Percentiles rank a stretch among this genome's conserved stretches.
Evolutionary conservation across 768 basidiomycete genomes (phyloP).

Genomic region (Epithele typhae): DNA sequence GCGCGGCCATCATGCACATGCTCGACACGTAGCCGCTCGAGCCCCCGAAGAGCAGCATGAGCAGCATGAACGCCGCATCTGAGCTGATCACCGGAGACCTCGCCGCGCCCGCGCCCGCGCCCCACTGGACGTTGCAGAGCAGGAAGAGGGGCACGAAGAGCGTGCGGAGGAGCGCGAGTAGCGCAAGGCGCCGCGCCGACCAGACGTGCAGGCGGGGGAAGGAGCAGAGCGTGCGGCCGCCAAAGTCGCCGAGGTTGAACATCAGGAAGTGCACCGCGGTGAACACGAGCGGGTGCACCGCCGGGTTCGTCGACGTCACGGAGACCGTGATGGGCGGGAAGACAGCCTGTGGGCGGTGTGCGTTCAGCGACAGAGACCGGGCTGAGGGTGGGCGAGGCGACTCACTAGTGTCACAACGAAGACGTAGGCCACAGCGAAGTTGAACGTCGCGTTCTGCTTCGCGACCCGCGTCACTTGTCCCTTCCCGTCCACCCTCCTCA

Average conservation of each 20-base stretch:
- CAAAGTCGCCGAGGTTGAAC: constrained; percentile 70
- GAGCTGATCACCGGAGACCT: constrained; percentile 57
- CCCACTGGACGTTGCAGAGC: constrained; percentile 77
- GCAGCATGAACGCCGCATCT: constrained; percentile 68
- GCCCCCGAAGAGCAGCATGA: constrained; percentile 69
- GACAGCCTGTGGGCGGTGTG: constrained; percentile 52
- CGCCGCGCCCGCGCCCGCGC: constrained; percentile 12
- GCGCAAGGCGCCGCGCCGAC: constrained; percentile 58
- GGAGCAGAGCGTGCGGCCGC: constrained; percentile 66
- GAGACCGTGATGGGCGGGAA: constrained; percentile 85
- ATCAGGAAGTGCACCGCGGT: constrained; percentile 71
- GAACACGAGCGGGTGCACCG: constrained; percentile 79
- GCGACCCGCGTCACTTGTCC: constrained; percentile 47
- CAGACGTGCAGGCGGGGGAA: constrained; percentile 64
- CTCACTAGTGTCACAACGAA: constrained; percentile 79
- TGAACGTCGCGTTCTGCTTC: constrained; percentile 62
- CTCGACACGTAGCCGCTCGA: constrained; percentile 81
- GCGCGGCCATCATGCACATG: constrained; percentile 76
- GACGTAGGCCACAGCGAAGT: constrained; percentile 70
- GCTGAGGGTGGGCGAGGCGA: constrained; percentile 6
- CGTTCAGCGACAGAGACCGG: not conserved
- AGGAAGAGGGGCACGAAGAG: constrained; percentile 85
- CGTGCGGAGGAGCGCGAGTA: constrained; percentile 63
- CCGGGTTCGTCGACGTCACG: constrained; percentile 59
- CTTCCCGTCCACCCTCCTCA: too few species aligned